phyloP scores from a whole-genome alignment of 73 alveolate genomes.

The Paramecium pentaurelia region DNA sequence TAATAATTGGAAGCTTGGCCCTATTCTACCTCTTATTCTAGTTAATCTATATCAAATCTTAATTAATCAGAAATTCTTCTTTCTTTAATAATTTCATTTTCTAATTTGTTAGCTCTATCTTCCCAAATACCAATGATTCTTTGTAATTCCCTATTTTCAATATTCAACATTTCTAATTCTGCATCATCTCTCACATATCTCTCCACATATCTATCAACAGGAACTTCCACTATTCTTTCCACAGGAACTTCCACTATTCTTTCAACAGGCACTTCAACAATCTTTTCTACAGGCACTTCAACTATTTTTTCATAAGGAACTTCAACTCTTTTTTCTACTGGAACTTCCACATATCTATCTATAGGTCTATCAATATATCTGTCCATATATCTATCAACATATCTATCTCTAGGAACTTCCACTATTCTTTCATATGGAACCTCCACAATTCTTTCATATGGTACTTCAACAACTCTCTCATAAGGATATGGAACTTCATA shows the following conservation, averaged over 20 bases:
- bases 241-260: background rate
- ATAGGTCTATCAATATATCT: background rate
- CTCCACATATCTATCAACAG: background rate
- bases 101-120: conserved; percentile 21
- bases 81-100: background rate
- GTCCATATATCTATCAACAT: background rate
- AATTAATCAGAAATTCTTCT: background rate
- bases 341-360: conserved; percentile 23
- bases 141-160: background rate
- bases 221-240: conserved; percentile 17
- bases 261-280: background rate
- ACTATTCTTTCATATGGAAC: background rate
- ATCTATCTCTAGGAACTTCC: background rate
- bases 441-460: background rate
- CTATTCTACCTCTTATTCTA: background rate
- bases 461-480: conserved; percentile 45
- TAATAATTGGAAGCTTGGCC: background rate
- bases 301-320: background rate
- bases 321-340: background rate
- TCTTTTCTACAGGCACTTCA: background rate
- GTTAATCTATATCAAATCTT: background rate
- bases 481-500: conserved; percentile 38
- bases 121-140: conserved; percentile 18
- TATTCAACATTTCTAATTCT: background rate
- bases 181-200: conserved; percentile 37